A percentile compares a stretch with the other conserved stretches of the same genome.
These are phyloP conservation scores for Colletotrichum sansevieriae DNA, from an alignment of 2,329 filamentous ascomycete species.

Conservation along the genomic window DNA sequence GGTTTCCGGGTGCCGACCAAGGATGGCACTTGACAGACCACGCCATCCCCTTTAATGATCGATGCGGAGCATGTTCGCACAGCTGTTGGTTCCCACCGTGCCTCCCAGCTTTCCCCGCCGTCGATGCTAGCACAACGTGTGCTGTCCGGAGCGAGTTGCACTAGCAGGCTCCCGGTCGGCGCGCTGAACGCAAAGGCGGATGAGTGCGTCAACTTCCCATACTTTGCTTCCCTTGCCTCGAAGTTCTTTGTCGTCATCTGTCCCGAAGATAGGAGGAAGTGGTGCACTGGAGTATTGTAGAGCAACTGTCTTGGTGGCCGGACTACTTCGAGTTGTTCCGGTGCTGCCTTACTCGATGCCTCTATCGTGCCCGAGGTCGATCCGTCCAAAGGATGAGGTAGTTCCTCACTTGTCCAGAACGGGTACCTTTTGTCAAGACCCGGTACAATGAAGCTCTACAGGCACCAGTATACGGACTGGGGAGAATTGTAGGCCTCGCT, in stretches of 20 bases:
- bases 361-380: background rate
- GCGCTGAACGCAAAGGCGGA: slow-evolving; percentile 54
- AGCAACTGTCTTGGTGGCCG: slow-evolving; percentile 56
- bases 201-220: slow-evolving; percentile 55
- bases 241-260: slow-evolving; percentile 51
- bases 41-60: background rate
- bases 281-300: slow-evolving; percentile 51
- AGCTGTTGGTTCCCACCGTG: slow-evolving; percentile 31
- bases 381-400: slow-evolving; percentile 47
- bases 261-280: slow-evolving; percentile 54
- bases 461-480: slow-evolving; percentile 62
- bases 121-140: slow-evolving; percentile 40
- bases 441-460: slow-evolving; percentile 58
- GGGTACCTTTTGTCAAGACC: slow-evolving; percentile 49
- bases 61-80: slow-evolving; percentile 10
- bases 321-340: background rate
- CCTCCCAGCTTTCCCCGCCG: slow-evolving; percentile 40
- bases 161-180: slow-evolving; percentile 48
- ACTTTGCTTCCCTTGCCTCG: slow-evolving; percentile 54
- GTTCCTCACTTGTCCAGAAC: slow-evolving; percentile 58
- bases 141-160: slow-evolving; percentile 44
- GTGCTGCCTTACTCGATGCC: background rate
- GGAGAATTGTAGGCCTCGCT: slow-evolving; percentile 65
- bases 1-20: slow-evolving; percentile 41
- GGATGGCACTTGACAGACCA: background rate